A percentile compares a stretch with the other conserved stretches of the same genome.
Conservation (phyloP, 768 basidiomycete species). For the Mycena galericulata region DNA sequence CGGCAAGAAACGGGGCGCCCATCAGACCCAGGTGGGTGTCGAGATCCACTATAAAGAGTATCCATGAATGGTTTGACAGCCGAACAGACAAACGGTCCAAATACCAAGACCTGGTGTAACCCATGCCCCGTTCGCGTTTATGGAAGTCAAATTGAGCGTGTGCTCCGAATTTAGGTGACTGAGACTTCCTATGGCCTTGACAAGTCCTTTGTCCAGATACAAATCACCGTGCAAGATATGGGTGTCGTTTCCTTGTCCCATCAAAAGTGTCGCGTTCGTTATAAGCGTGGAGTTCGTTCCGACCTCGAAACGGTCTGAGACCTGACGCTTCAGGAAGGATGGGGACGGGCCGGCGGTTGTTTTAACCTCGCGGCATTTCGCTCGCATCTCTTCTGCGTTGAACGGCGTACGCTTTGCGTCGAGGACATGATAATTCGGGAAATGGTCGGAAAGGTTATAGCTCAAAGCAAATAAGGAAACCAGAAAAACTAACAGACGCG, state of each 20-base stretch:
- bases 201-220: conserved; percentile 73
- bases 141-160: conserved; percentile 58
- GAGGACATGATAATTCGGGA: conserved; percentile 12
- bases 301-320: conserved; percentile 74
- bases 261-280: conserved; percentile 77
- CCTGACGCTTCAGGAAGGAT: conserved; percentile 54
- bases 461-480: conserved; percentile 22
- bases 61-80: conserved; percentile 36
- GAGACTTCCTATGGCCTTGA: conserved; percentile 69
- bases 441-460: conserved; percentile 20
- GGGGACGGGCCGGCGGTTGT: conserved; percentile 56
- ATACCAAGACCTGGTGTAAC: conserved; percentile 75
- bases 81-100: background rate
- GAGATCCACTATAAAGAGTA: conserved; percentile 64
- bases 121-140: conserved; percentile 76
- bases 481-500: conserved; percentile 25
- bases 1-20: conserved; percentile 69
- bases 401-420: conserved; percentile 34
- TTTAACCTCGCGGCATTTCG: conserved; percentile 65
- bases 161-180: conserved; percentile 51
- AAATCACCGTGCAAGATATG: conserved; percentile 73
- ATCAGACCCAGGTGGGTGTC: conserved; percentile 86
- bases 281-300: conserved; percentile 78
- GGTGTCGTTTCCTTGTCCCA: conserved; percentile 66
- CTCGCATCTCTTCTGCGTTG: conserved; percentile 49